These are phyloP conservation scores for Anthracocystis walkeri DNA, from an alignment of 1,284 basidiomycete species.

Conservation along the genomic window DNA sequence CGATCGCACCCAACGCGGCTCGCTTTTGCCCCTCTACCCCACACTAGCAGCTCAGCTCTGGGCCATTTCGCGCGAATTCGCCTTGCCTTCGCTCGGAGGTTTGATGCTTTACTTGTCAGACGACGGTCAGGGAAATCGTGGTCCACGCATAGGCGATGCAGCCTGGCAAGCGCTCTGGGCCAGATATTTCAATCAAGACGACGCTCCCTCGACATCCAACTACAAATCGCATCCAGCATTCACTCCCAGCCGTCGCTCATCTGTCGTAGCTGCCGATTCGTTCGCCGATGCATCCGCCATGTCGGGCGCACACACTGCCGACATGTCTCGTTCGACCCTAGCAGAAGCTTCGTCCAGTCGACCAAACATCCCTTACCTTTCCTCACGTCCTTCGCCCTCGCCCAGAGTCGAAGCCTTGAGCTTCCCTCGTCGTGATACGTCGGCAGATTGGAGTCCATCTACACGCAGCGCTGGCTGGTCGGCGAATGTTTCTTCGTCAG, in stretches of 20 bases:
- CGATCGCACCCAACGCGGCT: conserved; percentile 54
- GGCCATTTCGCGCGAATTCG: conserved; percentile 67
- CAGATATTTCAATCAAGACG: conserved; percentile 58
- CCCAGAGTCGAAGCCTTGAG: conserved; percentile 22
- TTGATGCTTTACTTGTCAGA: conserved; percentile 63
- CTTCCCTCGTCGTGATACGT: conserved; percentile 20
- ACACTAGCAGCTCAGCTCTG: conserved; percentile 67
- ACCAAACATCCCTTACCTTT: conserved; percentile 26
- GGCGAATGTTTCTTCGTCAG: conserved; percentile 17
- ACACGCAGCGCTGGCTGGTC: conserved; percentile 32
- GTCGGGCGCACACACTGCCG: conserved; percentile 12
- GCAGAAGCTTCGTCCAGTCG: conserved; percentile 23
- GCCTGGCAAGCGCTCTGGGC: conserved; percentile 66
- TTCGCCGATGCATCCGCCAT: conserved; percentile 16
- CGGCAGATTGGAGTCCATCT: conserved; percentile 36
- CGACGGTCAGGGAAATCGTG: conserved; percentile 62
- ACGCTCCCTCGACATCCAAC: conserved; percentile 13
- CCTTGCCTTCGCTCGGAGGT: conserved; percentile 64
- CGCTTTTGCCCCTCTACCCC: conserved; percentile 64
- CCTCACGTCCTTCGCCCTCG: conserved; percentile 35
- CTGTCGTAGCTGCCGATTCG: conserved; percentile 9
- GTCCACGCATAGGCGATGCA: conserved; percentile 63
- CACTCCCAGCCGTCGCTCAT: conserved; percentile 25
- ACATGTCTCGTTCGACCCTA: conserved; percentile 25
- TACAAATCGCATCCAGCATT: conserved; percentile 15